Base-by-base conservation (phyloP, 2,329 filamentous ascomycete genomes). In the Ceratocystis huliohia region DNA sequence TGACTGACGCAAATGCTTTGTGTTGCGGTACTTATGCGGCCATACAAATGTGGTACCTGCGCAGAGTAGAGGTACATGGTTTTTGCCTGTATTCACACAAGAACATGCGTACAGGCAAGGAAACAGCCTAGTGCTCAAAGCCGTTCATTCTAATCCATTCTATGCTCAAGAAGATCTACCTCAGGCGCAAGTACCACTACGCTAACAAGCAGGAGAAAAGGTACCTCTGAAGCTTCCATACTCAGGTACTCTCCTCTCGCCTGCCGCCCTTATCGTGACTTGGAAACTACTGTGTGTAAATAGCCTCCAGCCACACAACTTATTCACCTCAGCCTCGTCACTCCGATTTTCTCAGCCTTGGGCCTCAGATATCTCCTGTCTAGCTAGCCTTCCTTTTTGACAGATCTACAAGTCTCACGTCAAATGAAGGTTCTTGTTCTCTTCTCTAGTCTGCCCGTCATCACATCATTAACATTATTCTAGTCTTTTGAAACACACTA, bases 401-500 rank as follows among this genome's bases (percentile, higher is more conserved):
- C 7, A 53, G 8, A 25, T 25, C 48, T 13, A 53, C 25, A 28
- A 41, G 5, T 33, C 22, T 20, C 53, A 33, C 53, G 53, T 57
- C 28, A n/a, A 59, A 59, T 59, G 25, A 59, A 59, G 15, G 8
- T 10, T 20, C 20, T 20, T 59, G 15, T 33, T 37, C 15, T 59
- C 17, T 20, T 30, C 20, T 59, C 17, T 59, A 33, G 6, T 37
- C 17, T 59, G 7, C 56, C 28, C 15, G 17, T 33, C 28, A 37
- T 53, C 48, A 8, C 37, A 41, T 53, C 20, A 25, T 28, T 25
- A 7, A 17, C 28, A 30, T 37, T 37, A n/a, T 59, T 59, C 56
- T n/a, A 10, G 13, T 41, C 28, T 59, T 59, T 59, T 59, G 17
- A 59, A 59, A 37, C 56, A 25, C 56, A 59, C 56, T 59, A 59